Percentiles rank a stretch among this genome's conserved stretches.
phyloP scores from a whole-genome alignment of 2,329 filamentous ascomycete species.

The Botrytis hyacinthi region DNA sequence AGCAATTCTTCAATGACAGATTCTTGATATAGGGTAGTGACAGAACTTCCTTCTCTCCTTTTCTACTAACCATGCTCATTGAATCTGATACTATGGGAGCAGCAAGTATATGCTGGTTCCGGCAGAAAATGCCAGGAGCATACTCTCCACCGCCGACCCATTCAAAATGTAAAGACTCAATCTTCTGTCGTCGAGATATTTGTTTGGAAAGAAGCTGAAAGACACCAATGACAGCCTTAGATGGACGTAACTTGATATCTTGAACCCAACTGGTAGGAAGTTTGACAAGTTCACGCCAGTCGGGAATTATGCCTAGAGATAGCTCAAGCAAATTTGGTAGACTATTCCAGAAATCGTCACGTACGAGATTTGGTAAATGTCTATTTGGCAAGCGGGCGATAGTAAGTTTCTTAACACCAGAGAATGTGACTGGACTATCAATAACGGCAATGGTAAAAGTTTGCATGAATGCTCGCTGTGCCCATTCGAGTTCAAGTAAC shows the following conservation, averaged over 20 bases:
- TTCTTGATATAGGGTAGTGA: slow-evolving; percentile 55
- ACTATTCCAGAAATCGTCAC: slow-evolving; percentile 60
- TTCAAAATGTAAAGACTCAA: slow-evolving; percentile 61
- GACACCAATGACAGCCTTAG: slow-evolving; percentile 50
- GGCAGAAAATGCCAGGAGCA: slow-evolving; percentile 57
- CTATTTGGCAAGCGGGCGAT: slow-evolving; percentile 64
- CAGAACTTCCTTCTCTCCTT: slow-evolving; percentile 41
- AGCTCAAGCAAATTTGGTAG: slow-evolving; percentile 55
- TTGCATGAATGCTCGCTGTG: slow-evolving; percentile 64
- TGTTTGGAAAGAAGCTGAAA: slow-evolving; percentile 51
- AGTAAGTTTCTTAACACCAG: slow-evolving; percentile 55
- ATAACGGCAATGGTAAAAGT: slow-evolving; percentile 65
- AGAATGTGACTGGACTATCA: slow-evolving; percentile 56
- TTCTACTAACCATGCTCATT: slow-evolving; percentile 36
- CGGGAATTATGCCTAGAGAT: slow-evolving; percentile 60
- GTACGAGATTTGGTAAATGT: slow-evolving; percentile 55
- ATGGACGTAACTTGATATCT: slow-evolving; percentile 50
- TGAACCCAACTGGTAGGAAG: slow-evolving; percentile 51
- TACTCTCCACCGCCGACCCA: slow-evolving; percentile 68
- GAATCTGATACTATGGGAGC: slow-evolving; percentile 50
- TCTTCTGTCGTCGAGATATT: slow-evolving; percentile 48
- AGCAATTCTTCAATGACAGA: slow-evolving; percentile 66
- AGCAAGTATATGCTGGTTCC: slow-evolving; percentile 61
- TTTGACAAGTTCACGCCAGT: slow-evolving; percentile 61
- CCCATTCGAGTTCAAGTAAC: slow-evolving; percentile 67